These are phyloP conservation scores for Platanthera zijinensis DNA, from an alignment of 106 monocot genomes.

Conservation along the genomic window DNA sequence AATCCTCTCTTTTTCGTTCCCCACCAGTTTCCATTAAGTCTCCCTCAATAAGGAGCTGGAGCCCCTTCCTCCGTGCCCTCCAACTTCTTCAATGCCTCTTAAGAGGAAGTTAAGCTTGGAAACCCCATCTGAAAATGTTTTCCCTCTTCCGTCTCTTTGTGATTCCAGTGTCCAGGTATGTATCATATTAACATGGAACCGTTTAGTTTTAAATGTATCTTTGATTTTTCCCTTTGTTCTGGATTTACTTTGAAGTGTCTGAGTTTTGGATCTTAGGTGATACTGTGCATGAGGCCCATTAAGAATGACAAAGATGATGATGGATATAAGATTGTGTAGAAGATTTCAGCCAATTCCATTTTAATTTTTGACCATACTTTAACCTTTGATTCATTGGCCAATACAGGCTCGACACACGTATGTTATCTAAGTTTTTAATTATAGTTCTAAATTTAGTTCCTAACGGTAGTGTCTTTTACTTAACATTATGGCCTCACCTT, in stretches of 20 bases:
- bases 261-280: conserved; percentile 38
- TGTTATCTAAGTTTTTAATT: not conserved
- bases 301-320: conserved; percentile 63
- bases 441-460: not conserved
- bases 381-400: conserved; percentile 86
- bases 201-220: not conserved
- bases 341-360: conserved; percentile 44
- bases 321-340: conserved; percentile 50
- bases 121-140: conserved; percentile 16
- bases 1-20: conserved; percentile 29
- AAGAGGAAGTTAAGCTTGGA: conserved; percentile 69
- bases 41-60: conserved; percentile 32
- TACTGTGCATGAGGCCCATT: conserved; percentile 71
- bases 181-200: not conserved
- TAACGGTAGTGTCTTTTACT: not conserved
- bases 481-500: not conserved
- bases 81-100: conserved; percentile 28
- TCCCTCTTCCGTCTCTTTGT: conserved; percentile 9
- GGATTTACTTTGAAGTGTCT: not conserved
- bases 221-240: not conserved
- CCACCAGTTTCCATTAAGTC: conserved; percentile 22
- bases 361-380: conserved; percentile 73
- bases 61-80: conserved; percentile 75
- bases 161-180: conserved; percentile 82
- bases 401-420: conserved; percentile 68